Evolutionary conservation across 2,329 filamentous ascomycete species (phyloP), one percentile per base, ranked within the genome.

Genomic region (Dendryphion nanum): DNA sequence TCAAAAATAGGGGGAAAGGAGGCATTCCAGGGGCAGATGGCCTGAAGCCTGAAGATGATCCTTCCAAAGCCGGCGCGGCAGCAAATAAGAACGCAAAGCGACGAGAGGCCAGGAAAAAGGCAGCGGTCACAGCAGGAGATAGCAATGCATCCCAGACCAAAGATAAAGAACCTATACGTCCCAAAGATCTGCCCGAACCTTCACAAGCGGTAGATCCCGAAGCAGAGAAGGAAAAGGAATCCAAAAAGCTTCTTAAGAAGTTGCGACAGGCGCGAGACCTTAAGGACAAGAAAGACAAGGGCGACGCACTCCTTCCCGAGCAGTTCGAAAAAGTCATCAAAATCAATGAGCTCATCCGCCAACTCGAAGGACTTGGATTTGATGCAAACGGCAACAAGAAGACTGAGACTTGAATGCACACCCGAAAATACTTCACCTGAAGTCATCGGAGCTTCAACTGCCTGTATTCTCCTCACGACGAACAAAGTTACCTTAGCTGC

Each of bases 241-340:
- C 86, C 1, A 82, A 90, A 48, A 94, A 88, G 57, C 71, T 97
- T 30, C 86, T 85, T 64, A 98, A 98, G 76, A 98, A 97, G 69
- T 73, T 98, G 43, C 86, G 91, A 57, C 93, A 98, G 65, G 91
- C 93, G 4, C 85, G 83, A 52, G 93, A 97, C 2, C 75, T 98
- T 37, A 85, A 89, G 62, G 84, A 83, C 56, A 96, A 95, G 76
- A 95, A 95, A 67, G 87, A 95, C 17, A 83, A 82, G 39, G 93
- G 93, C 15, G 85, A 88, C 61, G 76, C 80, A 4, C 70, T 98
- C 44, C 74, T 97, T 18, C 91, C 90, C 0, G 93, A 98, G 70
- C 93, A 98, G 70, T 85, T 97, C 48, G 89, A 91, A 53, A 98
- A 98, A 72, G 88, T 98, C 38, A 94, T 95, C 64, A 95, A 93